A percentile compares a stretch with the other conserved stretches of the same genome.
Evolutionary conservation across 2,329 filamentous ascomycete genomes (phyloP).

Genomic region (Lachnellula occidentalis): DNA sequence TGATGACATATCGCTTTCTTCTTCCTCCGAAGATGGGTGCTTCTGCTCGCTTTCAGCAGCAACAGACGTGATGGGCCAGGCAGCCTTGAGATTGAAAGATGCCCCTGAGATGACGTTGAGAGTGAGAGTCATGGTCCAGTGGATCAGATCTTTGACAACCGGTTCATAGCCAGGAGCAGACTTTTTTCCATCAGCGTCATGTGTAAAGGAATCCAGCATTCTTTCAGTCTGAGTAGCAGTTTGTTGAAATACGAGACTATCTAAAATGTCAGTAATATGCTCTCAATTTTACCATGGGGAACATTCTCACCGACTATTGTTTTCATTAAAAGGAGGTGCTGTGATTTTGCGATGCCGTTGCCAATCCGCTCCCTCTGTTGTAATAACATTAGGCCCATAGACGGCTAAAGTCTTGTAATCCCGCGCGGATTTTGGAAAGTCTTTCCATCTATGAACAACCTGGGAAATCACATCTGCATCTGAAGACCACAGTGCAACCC

Average conservation of each 20-base stretch:
- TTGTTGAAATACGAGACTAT: conserved; percentile 35
- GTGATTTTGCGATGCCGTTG: conserved; percentile 67
- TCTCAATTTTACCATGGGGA: not conserved
- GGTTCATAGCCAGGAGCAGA: conserved; percentile 8
- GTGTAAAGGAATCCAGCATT: conserved; percentile 30
- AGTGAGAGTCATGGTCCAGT: conserved; percentile 44
- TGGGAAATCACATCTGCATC: conserved; percentile 13
- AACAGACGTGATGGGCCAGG: conserved; percentile 14
- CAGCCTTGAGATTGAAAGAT: conserved; percentile 34
- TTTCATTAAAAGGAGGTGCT: conserved; percentile 67
- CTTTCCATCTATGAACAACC: conserved; percentile 14
- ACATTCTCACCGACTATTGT: conserved; percentile 40
- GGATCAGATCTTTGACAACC: conserved; percentile 22
- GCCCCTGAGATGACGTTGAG: conserved; percentile 47
- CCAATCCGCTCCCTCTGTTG: conserved; percentile 63
- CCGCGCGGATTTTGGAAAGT: conserved; percentile 15
- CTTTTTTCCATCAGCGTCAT: conserved; percentile 7
- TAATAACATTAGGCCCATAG: conserved; percentile 61
- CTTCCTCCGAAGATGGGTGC: not conserved
- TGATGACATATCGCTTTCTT: not conserved
- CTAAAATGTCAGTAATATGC: conserved; percentile 4
- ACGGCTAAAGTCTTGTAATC: conserved; percentile 23
- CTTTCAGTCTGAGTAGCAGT: conserved; percentile 28
- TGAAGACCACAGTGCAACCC: conserved; percentile 3
- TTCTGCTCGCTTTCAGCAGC: not conserved